Evolutionary conservation across 345 rosid genomes (phyloP).

Genomic region (Citropsis articulata): DNA sequence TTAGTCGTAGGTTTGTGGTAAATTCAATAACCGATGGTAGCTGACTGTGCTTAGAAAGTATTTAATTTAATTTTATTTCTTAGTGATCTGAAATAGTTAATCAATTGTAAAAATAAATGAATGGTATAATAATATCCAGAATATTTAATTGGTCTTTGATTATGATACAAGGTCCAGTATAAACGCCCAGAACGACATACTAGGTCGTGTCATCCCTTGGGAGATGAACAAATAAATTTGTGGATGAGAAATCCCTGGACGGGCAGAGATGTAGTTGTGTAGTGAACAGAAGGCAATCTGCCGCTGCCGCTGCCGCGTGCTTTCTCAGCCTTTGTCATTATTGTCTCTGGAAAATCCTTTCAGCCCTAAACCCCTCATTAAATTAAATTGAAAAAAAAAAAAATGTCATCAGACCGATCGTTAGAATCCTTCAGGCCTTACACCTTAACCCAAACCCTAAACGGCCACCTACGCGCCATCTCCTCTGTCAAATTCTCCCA

Average conservation of each 20-base stretch:
- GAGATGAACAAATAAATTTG: not conserved
- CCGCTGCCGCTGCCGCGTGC: not conserved
- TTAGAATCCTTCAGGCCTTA: constrained; percentile 57
- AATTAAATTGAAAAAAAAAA: not conserved
- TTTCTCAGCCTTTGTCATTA: not conserved
- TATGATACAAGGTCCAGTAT: too few relatives aligned
- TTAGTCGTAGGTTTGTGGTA: too few relatives aligned
- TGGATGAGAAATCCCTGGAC: not conserved
- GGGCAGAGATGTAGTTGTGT: not conserved
- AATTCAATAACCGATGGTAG: too few relatives aligned
- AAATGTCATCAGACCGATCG: constrained; percentile 20
- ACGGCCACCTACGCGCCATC: constrained; percentile 60
- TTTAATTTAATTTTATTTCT: too few relatives aligned
- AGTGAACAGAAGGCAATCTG: not conserved
- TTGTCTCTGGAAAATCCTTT: not conserved
- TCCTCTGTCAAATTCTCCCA: constrained; percentile 88
- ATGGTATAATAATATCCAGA: too few relatives aligned
- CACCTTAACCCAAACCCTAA: constrained; percentile 70
- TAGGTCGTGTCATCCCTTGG: too few relatives aligned
- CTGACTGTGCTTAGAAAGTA: too few relatives aligned
- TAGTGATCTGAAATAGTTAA: too few relatives aligned
- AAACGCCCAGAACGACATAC: too few relatives aligned
- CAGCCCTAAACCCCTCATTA: not conserved
- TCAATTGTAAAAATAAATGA: too few relatives aligned
- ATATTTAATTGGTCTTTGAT: too few relatives aligned